These are phyloP conservation scores for Metroxylon sagu DNA, from an alignment of 176 grass and related monocot species.

Conservation along the genomic window DNA sequence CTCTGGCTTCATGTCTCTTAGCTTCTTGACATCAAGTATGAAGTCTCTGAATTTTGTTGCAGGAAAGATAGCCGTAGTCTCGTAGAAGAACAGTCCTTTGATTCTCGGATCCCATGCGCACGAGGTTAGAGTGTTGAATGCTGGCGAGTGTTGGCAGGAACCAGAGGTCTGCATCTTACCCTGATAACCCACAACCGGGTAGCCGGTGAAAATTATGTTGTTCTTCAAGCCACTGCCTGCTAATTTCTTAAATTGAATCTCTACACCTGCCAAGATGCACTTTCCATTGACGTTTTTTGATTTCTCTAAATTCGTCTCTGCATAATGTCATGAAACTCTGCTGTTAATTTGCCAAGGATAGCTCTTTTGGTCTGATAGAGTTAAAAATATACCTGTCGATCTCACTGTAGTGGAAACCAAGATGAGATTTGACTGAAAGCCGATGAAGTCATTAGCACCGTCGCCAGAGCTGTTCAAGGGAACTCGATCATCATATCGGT, in stretches of 20 bases:
- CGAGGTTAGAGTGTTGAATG: constrained; percentile 10
- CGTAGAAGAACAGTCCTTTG: constrained; percentile 78
- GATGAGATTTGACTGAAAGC: constrained; percentile 47
- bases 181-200: constrained; percentile 62
- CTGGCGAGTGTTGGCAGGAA: constrained; percentile 41
- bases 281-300: constrained; percentile 32
- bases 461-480: constrained; percentile 36
- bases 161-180: constrained; percentile 75
- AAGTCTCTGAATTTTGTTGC: constrained; percentile 49
- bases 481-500: constrained; percentile 48
- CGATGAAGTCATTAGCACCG: constrained; percentile 66
- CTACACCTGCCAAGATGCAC: constrained; percentile 29
- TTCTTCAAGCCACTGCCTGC: constrained; percentile 48
- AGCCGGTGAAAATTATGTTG: constrained; percentile 42
- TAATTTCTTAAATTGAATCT: constrained; percentile 48
- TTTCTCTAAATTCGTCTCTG: constrained; percentile 47
- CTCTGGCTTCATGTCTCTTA: constrained; percentile 35
- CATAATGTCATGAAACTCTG: not conserved
- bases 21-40: constrained; percentile 51
- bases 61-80: constrained; percentile 67
- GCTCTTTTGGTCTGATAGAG: no score
- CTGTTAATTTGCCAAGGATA: not conserved
- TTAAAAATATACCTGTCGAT: constrained; percentile 19
- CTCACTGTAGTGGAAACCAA: constrained; percentile 20
- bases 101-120: constrained; percentile 82